Percentiles rank a stretch among this genome's conserved stretches.
phyloP scores from a whole-genome alignment of 2,329 filamentous ascomycete genomes.

The Aureobasidium uvarum region DNA sequence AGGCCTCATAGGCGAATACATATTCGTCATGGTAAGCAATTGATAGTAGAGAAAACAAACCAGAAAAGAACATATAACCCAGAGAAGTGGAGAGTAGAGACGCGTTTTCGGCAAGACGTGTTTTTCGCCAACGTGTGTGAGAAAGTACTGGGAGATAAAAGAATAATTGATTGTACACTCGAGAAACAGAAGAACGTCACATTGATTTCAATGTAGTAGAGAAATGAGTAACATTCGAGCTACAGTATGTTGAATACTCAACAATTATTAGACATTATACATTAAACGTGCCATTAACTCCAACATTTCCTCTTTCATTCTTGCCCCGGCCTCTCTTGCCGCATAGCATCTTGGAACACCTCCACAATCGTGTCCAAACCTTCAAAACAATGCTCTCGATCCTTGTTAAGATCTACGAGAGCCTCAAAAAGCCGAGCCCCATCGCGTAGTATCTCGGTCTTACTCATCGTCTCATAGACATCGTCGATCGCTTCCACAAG shows the following conservation, averaged over 20 bases:
- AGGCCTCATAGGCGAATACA: not conserved
- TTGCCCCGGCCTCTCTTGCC: not conserved
- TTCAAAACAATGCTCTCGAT: not conserved
- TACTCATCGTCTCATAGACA: slow-evolving; percentile 3
- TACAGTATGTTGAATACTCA: not conserved
- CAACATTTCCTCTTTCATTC: not conserved
- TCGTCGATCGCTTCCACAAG: not conserved
- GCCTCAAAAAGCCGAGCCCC: not conserved
- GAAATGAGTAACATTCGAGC: not conserved
- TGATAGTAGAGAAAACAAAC: not conserved
- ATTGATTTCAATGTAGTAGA: too few species aligned
- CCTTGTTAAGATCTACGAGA: not conserved
- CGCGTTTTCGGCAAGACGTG: not conserved
- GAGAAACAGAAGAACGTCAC: too few species aligned
- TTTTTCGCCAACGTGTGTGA: too few species aligned
- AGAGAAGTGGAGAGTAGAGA: not conserved
- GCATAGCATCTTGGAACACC: not conserved
- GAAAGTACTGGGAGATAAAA: too few species aligned
- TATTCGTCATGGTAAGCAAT: not conserved
- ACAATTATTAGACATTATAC: not conserved
- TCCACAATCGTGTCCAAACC: not conserved
- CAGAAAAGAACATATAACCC: not conserved
- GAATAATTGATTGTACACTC: too few species aligned
- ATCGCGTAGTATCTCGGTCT: not conserved
- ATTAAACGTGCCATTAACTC: not conserved